These are phyloP conservation scores for Trapa incisa DNA, from an alignment of 345 rosid genomes.

Conservation along the genomic window DNA sequence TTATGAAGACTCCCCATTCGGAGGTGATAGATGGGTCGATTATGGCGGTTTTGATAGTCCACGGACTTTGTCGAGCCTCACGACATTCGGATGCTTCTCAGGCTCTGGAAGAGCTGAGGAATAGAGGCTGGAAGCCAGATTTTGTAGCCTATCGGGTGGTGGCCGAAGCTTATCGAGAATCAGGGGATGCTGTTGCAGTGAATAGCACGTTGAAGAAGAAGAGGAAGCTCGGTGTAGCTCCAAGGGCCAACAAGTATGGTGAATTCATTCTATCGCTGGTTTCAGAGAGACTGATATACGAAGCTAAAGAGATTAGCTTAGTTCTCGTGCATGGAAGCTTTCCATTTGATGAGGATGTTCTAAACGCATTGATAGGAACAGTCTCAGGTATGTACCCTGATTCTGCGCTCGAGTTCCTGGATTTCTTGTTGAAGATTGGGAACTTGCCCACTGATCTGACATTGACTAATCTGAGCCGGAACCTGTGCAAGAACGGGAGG, in stretches of 20 bases:
- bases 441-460: slow-evolving; percentile 46
- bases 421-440: slow-evolving; percentile 41
- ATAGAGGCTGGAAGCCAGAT: slow-evolving; percentile 71
- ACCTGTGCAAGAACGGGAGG: slow-evolving; percentile 48
- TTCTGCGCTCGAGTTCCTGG: slow-evolving; percentile 42
- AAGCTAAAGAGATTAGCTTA: slow-evolving; percentile 61
- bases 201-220: slow-evolving; percentile 65
- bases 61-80: slow-evolving; percentile 56
- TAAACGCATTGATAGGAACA: slow-evolving; percentile 57
- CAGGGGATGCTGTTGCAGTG: slow-evolving; percentile 43
- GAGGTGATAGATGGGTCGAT: slow-evolving; percentile 53
- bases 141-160: slow-evolving; percentile 77
- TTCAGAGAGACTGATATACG: slow-evolving; percentile 32
- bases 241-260: slow-evolving; percentile 58
- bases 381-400: slow-evolving; percentile 54
- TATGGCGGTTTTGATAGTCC: slow-evolving; percentile 51
- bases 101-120: slow-evolving; percentile 59
- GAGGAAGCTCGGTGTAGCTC: slow-evolving; percentile 87
- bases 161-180: slow-evolving; percentile 50
- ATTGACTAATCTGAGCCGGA: slow-evolving; percentile 53
- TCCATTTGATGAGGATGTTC: slow-evolving; percentile 56
- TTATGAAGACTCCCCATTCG: slow-evolving; percentile 14
- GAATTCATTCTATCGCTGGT: slow-evolving; percentile 55
- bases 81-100: slow-evolving; percentile 48
- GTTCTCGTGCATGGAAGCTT: slow-evolving; percentile 61